Base-by-base conservation (phyloP, 352 stramenopile species). In the Phytophthora citricola region DNA sequence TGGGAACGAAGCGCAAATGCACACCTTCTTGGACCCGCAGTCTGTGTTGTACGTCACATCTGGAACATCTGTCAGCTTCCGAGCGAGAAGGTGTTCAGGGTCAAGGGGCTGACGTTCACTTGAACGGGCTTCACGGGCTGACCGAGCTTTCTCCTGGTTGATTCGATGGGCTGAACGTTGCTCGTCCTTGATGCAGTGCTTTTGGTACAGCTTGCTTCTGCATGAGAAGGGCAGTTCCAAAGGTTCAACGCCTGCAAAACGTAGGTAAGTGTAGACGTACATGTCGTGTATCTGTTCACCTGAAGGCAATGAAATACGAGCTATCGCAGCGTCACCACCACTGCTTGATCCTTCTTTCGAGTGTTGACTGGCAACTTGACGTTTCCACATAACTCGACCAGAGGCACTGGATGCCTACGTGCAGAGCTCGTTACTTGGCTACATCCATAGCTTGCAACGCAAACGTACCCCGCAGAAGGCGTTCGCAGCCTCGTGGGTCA, bases 281-380 rank as follows among this genome's bases (percentile, higher is more conserved):
- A 91, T 91, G 45, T 91, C 80, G 69, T 89, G 78, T 61, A 91
- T 90, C 62, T 89, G 78, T 27, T 91, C 80, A 45, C 80, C 83
- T 36, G 86, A 90, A 7, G 80, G 83, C 15, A 90, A 49, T 17
- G 72, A 85, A 48, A 90, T 87, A 50, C 75, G 81, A 17, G 71
- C 55, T 14, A 76, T 54, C 26, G 26, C 41, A 29, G 48, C 22
- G 38, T 70, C 60, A 20, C 54, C 48, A 12, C 54, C 54, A 38
- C 39, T 65, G 12, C 24, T 45, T 58, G 53, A 44, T 11, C 51
- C 36, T 34, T 69, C 59, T 10, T 36, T 73, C n/a, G 50, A 64
- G 41, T 68, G 63, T 41, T 78, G 58, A 10, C 76, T 75, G 0
- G 76, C 66, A 45, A 86, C 53, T 49, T 89, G 71, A 11, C 82